These are phyloP conservation scores for Diplodia corticola DNA, from an alignment of 2,329 filamentous ascomycete species.

Conservation along the genomic window DNA sequence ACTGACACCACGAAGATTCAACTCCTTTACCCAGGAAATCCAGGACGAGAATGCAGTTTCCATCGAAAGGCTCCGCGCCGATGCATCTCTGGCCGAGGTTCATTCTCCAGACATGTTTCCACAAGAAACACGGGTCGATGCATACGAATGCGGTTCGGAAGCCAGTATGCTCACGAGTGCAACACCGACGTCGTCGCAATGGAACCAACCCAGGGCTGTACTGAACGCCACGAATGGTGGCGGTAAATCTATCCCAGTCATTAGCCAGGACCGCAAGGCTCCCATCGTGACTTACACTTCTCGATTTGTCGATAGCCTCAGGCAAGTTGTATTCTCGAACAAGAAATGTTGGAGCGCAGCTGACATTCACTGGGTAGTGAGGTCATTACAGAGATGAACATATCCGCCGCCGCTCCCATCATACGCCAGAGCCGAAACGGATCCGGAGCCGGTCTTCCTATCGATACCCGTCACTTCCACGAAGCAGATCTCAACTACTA, in stretches of 20 bases:
- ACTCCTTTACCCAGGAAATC: not conserved
- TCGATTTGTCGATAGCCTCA: not conserved
- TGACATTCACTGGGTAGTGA: not conserved
- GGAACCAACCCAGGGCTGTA: not conserved
- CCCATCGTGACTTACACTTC: not conserved
- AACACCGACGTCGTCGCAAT: not conserved
- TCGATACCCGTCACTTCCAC: not conserved
- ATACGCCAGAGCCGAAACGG: not conserved
- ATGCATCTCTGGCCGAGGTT: not conserved
- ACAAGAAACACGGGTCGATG: not conserved
- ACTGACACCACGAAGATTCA: not conserved
- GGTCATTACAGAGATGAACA: not conserved
- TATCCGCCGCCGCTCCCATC: not conserved
- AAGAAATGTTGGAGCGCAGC: not conserved
- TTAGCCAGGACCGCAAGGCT: not conserved
- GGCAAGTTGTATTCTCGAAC: not conserved
- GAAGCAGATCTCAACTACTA: not conserved
- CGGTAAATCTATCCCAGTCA: not conserved
- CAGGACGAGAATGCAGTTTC: not conserved
- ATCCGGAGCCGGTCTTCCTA: not conserved
- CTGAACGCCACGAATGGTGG: not conserved
- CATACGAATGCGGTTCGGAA: not conserved
- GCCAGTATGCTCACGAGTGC: not conserved
- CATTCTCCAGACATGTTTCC: rapidly evolving
- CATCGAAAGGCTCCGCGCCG: not conserved